These are phyloP conservation scores for Globisporangium spinosum DNA, from an alignment of 352 stramenopile genomes.

Conservation along the genomic window DNA sequence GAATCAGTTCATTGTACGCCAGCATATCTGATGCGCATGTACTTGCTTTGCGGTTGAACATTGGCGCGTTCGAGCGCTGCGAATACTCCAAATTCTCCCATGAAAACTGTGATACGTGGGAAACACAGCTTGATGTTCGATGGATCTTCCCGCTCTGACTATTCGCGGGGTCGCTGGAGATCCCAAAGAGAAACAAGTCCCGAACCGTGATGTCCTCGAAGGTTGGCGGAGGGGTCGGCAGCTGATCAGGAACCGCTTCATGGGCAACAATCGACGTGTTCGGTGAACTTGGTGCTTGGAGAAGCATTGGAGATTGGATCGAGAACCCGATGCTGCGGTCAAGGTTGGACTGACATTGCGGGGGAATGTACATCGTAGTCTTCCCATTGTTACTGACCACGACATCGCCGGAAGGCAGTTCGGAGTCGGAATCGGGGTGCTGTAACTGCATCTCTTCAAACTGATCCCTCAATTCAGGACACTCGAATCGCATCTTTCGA, in stretches of 20 bases:
- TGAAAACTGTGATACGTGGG: constrained; percentile 24
- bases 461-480: constrained; percentile 14
- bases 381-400: constrained; percentile 37
- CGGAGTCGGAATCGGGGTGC: neutral
- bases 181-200: constrained; percentile 56
- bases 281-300: constrained; percentile 1
- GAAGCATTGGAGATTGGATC: neutral
- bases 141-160: neutral
- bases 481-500: constrained; percentile 27
- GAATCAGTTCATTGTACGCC: constrained; percentile 63
- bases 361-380: constrained; percentile 52
- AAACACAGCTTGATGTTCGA: constrained; percentile 19
- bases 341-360: constrained; percentile 12
- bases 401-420: constrained; percentile 18
- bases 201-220: constrained; percentile 43
- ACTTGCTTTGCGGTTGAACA: constrained; percentile 43
- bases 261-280: constrained; percentile 3
- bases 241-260: neutral
- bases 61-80: constrained; percentile 29
- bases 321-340: neutral
- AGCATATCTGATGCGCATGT: constrained; percentile 57
- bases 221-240: neutral
- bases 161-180: constrained; percentile 29
- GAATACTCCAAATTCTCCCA: constrained; percentile 25
- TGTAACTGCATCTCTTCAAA: constrained; percentile 11